Conservation (phyloP, 257 asterid species). For the Jacaranda copaia region DNA sequence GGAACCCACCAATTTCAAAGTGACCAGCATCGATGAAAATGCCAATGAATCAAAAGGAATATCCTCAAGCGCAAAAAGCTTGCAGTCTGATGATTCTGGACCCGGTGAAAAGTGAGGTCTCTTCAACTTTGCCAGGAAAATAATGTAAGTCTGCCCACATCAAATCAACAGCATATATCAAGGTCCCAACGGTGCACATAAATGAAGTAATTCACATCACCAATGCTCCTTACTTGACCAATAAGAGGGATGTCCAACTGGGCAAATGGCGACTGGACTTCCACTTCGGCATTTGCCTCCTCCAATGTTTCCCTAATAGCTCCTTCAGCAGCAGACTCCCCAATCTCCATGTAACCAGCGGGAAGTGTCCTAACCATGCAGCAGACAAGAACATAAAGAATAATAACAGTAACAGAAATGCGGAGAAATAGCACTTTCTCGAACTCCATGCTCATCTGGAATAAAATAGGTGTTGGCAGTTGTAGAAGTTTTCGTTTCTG, state of each 20-base stretch:
- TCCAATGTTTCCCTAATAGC: constrained; percentile 96
- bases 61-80: constrained; percentile 72
- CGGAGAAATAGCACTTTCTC: not conserved
- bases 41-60: constrained; percentile 91
- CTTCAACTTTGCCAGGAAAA: constrained; percentile 91
- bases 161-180: constrained; percentile 20
- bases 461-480: not conserved
- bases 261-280: constrained; percentile 77
- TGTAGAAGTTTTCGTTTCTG: not conserved
- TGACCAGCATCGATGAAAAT: constrained; percentile 92
- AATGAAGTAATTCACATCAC: constrained; percentile 17
- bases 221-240: constrained; percentile 67
- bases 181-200: constrained; percentile 24
- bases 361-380: constrained; percentile 84
- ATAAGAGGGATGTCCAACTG: constrained; percentile 96
- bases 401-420: not conserved
- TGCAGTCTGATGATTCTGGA: constrained; percentile 90
- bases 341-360: constrained; percentile 98
- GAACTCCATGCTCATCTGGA: not conserved
- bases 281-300: constrained; percentile 94
- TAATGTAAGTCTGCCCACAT: constrained; percentile 79
- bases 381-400: constrained; percentile 1
- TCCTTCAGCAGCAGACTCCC: constrained; percentile 92
- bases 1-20: constrained; percentile 73
- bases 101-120: constrained; percentile 86